Evolutionary conservation across 2,329 filamentous ascomycete genomes (phyloP), one percentile per base, ranked within the genome.

Genomic region (Lasiodiplodia citricola): DNA sequence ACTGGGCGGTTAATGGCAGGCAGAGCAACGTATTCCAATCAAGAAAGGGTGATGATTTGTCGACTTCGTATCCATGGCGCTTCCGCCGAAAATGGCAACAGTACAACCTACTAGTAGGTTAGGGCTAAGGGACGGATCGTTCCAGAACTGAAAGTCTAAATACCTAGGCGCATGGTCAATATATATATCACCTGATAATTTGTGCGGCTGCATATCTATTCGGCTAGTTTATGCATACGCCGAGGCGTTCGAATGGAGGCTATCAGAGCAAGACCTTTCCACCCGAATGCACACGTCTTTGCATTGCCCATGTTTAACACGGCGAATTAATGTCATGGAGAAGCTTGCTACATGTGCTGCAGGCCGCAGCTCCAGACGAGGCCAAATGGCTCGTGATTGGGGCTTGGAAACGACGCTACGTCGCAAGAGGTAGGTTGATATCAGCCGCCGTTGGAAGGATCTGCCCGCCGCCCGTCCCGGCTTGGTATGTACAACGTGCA

Each of bases 351-450:
- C 14, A 16, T 57, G 25, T 38, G 7, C n/a, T 4, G 11, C 14
- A 4, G 14, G 18, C 35, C 11, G 28, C 11, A n/a, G 18, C 5
- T 8, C 31, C 5, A 21, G 60, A 4, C 11, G 28, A 28, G 44
- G 44, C 37, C 25, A 13, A 21, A 21, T 16, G 14, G 47, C 60
- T 47, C 31, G 37, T 64, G 44, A 7, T 38, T 31, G 23, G 10
- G 37, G 60, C 10, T 28, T 38, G 51, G 37, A 64, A 31, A n/a
- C 13, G 28, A 14, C 60, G 25, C 60, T 5, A 50, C 60, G 25
- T 31, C 60, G 44, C 7, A 63, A 25, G 10, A 37, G 60, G 31
- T 52, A 63, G 58, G 58, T 63, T 63, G 25, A 63, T 63, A 63
- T 50, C 37, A 63, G 28, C 58, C 58, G 41, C 58, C 28, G 16